phyloP scores from a whole-genome alignment of 2,329 filamentous ascomycete species.

The Fulvia fulva region DNA sequence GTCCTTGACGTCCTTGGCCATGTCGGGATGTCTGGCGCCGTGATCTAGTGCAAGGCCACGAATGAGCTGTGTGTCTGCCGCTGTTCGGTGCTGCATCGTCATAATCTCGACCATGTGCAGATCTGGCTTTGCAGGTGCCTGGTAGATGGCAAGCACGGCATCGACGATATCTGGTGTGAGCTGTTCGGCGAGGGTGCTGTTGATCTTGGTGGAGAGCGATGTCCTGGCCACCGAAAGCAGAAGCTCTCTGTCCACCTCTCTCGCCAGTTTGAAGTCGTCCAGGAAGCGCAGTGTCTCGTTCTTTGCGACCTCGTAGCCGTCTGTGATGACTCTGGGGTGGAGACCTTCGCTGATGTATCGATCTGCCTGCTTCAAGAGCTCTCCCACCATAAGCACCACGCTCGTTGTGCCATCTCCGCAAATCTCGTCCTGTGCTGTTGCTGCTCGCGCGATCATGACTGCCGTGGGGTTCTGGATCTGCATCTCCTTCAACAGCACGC shows the following conservation, averaged over 20 bases:
- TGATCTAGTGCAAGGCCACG: constrained; percentile 90
- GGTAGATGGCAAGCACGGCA: constrained; percentile 90
- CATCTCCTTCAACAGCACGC: constrained; percentile 71
- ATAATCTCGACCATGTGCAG: constrained; percentile 99
- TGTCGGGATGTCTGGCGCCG: constrained; percentile 93
- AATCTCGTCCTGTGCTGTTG: constrained; percentile 97
- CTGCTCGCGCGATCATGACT: constrained; percentile 74
- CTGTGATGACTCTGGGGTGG: constrained; percentile 92
- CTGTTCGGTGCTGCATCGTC: constrained; percentile 99
- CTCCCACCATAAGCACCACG: constrained; percentile 89
- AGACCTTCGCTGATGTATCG: constrained; percentile 95
- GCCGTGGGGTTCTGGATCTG: constrained; percentile 99
- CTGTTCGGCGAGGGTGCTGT: constrained; percentile 79
- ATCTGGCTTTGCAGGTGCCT: constrained; percentile 85
- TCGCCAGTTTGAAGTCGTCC: constrained; percentile 84
- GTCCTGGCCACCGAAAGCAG: constrained; percentile 90
- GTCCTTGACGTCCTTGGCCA: constrained; percentile 95
- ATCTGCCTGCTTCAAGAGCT: constrained; percentile 96
- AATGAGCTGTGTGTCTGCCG: constrained; percentile 94
- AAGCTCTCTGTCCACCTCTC: constrained; percentile 87
- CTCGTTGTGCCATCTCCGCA: constrained; percentile 97
- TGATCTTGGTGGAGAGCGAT: constrained; percentile 92
- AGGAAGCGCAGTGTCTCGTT: constrained; percentile 90
- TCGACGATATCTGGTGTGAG: constrained; percentile 95
- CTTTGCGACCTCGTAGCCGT: constrained; percentile 97